Evolutionary conservation across 2,329 filamentous ascomycete genomes (phyloP).

Genomic region (Apiospora saccharicola): DNA sequence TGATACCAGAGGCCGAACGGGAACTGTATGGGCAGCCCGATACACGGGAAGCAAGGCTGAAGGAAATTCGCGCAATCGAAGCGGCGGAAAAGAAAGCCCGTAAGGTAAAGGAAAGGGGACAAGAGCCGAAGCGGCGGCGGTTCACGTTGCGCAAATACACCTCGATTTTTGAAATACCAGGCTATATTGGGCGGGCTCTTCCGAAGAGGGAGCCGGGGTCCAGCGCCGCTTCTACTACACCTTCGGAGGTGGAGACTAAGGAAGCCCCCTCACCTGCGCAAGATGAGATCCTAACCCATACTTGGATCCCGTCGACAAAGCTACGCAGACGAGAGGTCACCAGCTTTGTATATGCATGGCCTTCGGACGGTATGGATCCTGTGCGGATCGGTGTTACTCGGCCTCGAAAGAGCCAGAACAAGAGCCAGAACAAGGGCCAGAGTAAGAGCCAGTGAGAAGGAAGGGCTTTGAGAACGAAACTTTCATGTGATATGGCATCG

Average conservation of each 20-base stretch:
- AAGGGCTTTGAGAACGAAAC: background rate
- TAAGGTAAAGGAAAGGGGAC: background rate
- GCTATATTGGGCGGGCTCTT: background rate
- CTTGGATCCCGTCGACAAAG: background rate
- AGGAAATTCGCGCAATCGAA: background rate
- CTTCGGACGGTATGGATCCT: background rate
- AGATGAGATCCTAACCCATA: background rate
- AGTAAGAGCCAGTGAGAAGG: background rate
- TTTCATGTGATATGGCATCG: background rate
- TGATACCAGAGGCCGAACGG: background rate
- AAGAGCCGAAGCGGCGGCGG: background rate
- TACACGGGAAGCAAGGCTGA: background rate
- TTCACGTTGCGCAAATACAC: slow-evolving; percentile 5
- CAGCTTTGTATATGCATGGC: slow-evolving; percentile 26
- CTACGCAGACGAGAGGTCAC: background rate
- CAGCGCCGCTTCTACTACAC: no score
- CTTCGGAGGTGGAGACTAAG: background rate
- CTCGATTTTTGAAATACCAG: background rate
- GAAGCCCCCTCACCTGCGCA: background rate
- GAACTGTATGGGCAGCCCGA: background rate
- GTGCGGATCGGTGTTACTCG: background rate
- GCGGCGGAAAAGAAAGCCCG: background rate
- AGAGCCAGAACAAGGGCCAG: background rate
- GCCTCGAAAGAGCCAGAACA: background rate
- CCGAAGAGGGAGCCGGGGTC: background rate